phyloP scores from a whole-genome alignment of 257 asterid species.

The Primulina tabacum region DNA sequence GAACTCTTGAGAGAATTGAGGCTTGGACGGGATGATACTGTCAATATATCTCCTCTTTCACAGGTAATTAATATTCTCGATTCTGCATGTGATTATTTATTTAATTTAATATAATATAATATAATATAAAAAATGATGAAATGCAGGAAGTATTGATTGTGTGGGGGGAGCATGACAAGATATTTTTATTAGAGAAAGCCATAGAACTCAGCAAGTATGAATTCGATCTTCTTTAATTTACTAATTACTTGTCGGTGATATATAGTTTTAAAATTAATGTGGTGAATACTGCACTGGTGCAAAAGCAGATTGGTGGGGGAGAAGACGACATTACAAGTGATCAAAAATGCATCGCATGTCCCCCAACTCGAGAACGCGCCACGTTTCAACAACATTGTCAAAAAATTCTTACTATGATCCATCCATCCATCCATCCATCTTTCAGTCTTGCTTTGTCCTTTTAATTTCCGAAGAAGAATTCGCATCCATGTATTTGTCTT shows the following conservation, averaged over 20 bases:
- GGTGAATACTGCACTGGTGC: not conserved
- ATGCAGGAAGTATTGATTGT: slow-evolving; percentile 68
- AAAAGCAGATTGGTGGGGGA: slow-evolving; percentile 50
- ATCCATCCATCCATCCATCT: too few species aligned
- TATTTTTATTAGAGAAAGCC: slow-evolving; percentile 63
- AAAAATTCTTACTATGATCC: slow-evolving; percentile 22
- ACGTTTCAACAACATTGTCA: slow-evolving; percentile 34
- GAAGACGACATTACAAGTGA: slow-evolving; percentile 46
- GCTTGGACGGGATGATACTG: slow-evolving; percentile 43
- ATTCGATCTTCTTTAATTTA: not conserved
- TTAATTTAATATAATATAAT: too few species aligned
- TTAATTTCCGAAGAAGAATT: too few species aligned
- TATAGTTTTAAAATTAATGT: not conserved
- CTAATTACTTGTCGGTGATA: too few species aligned
- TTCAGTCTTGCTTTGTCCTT: too few species aligned
- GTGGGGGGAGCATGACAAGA: slow-evolving; percentile 80
- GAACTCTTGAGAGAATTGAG: slow-evolving; percentile 64
- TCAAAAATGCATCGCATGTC: slow-evolving; percentile 50
- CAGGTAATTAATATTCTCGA: slow-evolving; percentile 35
- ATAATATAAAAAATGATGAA: not conserved
- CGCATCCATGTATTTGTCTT: too few species aligned
- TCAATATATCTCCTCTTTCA: slow-evolving; percentile 41
- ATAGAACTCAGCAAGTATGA: slow-evolving; percentile 56
- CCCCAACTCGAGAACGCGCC: slow-evolving; percentile 59
- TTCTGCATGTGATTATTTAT: not conserved